Evolutionary conservation across 495 filamentous ascomycete genomes (phyloP), one percentile per base, ranked within the genome.

Genomic region (Penicillium goetzii): DNA sequence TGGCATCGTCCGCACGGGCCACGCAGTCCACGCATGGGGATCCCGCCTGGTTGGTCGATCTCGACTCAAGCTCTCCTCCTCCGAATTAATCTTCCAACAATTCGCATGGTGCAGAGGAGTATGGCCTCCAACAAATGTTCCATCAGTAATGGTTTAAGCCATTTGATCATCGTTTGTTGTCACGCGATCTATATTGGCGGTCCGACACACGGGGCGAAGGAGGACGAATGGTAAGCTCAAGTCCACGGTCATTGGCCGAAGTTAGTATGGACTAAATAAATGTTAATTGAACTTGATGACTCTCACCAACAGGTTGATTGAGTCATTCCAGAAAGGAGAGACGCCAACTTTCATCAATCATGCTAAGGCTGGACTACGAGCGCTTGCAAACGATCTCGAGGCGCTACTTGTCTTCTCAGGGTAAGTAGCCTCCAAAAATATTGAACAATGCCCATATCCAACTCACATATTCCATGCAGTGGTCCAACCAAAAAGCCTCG

Each of bases 131-230:
- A 33, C 41, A 1, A 17, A n/a, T 14, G n/a, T 10, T 6, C 1
- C 1, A 10, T 43, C 41, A 15, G 12, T 8, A 25, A 52, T n/a
- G 4, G 38, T 2, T 64, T 54, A 58, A 69, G 41, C 14, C 75
- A 90, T 66, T 80, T 94, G 0, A 84, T 95, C 4, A 74, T 94
- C 49, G 89, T 94, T 52, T 92, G 90, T 74, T 91, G 92, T 66
- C 92, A 96, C 72, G 90, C 86, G 0, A 91, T 95, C 34, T 95
- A 90, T 80, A 73, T 83, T 19, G 87, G 88, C 47, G 90, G 89
- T 0, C 78, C 81, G n/a, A 76, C 75, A 3, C 75, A 80, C 6
- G 90, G 88, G 12, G 58, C 69, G 21, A 76, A 83, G 49, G 89
- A 90, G 67, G 60, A 74, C 17, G 89, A 93, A 73, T 93, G 90